Evolutionary conservation across 371 early-diverging fungal species (phyloP).

Genomic region (Gilbertella persicaria): DNA sequence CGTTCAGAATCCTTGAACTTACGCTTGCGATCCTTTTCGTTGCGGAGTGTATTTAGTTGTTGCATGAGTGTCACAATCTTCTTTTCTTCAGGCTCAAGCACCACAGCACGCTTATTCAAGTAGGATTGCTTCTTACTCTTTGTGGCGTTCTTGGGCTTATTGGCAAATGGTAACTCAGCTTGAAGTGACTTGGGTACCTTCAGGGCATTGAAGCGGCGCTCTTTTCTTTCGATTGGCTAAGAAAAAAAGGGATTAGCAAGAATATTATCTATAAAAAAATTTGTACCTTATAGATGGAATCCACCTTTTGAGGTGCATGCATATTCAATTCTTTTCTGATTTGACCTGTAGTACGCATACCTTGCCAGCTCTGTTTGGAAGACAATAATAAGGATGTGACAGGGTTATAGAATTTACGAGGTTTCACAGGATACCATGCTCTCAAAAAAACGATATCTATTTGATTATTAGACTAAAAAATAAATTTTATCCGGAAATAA

Average conservation of each 20-base stretch:
- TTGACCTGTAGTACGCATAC: conserved; percentile 90
- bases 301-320: conserved; percentile 69
- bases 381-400: conserved; percentile 85
- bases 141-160: conserved; percentile 79
- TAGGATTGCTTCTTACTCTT: conserved; percentile 52
- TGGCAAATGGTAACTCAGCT: conserved; percentile 86
- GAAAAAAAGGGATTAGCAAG: background rate
- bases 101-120: conserved; percentile 79
- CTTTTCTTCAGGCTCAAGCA: conserved; percentile 88
- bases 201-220: conserved; percentile 84
- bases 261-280: background rate
- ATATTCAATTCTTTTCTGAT: conserved; percentile 78
- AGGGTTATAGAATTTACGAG: conserved; percentile 93
- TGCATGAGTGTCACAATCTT: conserved; percentile 82
- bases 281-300: conserved; percentile 81
- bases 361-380: conserved; percentile 77
- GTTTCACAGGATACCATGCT: conserved; percentile 96
- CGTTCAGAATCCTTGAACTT: conserved; percentile 65
- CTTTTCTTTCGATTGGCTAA: conserved; percentile 80
- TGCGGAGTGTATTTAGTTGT: conserved; percentile 84
- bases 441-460: conserved; percentile 97
- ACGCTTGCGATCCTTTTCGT: conserved; percentile 79
- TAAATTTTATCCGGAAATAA: background rate
- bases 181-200: conserved; percentile 82
- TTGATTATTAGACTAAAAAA: background rate